phyloP scores from a whole-genome alignment of 164 flowering plant genomes.

The Taxillus chinensis region DNA sequence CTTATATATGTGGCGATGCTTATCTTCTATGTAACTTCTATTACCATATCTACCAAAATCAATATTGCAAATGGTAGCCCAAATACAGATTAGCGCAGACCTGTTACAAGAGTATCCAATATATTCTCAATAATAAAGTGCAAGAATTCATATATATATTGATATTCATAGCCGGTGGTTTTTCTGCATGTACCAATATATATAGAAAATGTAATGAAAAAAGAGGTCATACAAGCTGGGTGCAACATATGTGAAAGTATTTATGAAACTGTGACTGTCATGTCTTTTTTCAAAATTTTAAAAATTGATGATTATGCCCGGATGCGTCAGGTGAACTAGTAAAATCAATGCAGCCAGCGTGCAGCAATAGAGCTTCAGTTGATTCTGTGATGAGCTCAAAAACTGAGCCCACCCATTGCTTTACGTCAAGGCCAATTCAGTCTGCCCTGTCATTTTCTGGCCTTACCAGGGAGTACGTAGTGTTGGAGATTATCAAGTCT shows the following conservation, averaged over 20 bases:
- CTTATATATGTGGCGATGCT: constrained; percentile 98
- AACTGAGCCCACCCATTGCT: constrained; percentile 57
- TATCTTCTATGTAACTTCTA: constrained; percentile 63
- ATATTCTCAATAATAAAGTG: neutral
- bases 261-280: too few relatives aligned
- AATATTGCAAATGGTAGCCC: neutral
- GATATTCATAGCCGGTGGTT: neutral
- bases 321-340: constrained; percentile 32
- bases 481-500: constrained; percentile 62
- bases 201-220: too few relatives aligned
- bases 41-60: constrained; percentile 58
- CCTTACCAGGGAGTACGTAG: constrained; percentile 49
- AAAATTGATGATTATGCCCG: constrained; percentile 20
- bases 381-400: constrained; percentile 68
- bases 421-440: constrained; percentile 35
- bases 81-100: neutral
- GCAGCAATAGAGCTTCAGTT: constrained; percentile 76
- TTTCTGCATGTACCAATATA: too few relatives aligned
- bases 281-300: too few relatives aligned
- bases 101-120: neutral
- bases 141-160: neutral
- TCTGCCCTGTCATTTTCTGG: constrained; percentile 68
- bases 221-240: too few relatives aligned
- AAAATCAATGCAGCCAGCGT: constrained; percentile 51
- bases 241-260: too few relatives aligned